Base-by-base conservation (phyloP, 768 basidiomycete genomes). In the Podaxis rugospora region DNA sequence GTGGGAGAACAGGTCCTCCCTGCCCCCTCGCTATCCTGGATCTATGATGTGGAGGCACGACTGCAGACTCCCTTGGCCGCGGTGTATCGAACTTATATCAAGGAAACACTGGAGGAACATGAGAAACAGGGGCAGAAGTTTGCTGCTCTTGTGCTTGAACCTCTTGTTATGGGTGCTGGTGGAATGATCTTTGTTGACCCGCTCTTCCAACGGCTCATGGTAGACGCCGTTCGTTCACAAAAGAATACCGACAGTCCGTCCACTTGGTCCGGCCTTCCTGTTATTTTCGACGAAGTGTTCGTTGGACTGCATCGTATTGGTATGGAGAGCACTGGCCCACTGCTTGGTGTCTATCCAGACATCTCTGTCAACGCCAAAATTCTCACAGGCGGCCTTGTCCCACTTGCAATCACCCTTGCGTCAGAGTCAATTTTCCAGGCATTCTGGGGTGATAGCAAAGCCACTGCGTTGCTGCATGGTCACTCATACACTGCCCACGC, bases 101-200 rank as follows among this genome's bases (percentile, higher is more conserved):
- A 78, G 27, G 66, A 69, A 0, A 78, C 80, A 3, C 72, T 96
- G 14, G 73, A 76, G 14, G 72, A 74, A 4, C 72, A 90, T 11
- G 68, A 79, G 27, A 64, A 67, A 40, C 71, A 70, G 0, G 78
- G 74, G 0, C 77, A 71, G 1, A 77, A 74, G 23, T 71, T 92
- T 2, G 90, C 86, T 1, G 91, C 93, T 0, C 79, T 98, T 16
- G 86, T 98, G 5, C 75, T 98, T 28, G 96, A 98, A 70, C 96
- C 96, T 0, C 80, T 95, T 23, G 83, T 95, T 25, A 90, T 98
- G 83, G 96, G 96, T 13, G 95, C 96, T 0, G 96, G 93, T 0
- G 96, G 96, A 0, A 98, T 98, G 96, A 79, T 94, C 32, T 98
- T 98, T 68, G 93, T 98, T 25, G 96, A 98, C 70, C 96, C 96